Evolutionary conservation across 495 filamentous ascomycete species (phyloP), one percentile per base, ranked within the genome.

Genomic region (Lophiotrema nucula): DNA sequence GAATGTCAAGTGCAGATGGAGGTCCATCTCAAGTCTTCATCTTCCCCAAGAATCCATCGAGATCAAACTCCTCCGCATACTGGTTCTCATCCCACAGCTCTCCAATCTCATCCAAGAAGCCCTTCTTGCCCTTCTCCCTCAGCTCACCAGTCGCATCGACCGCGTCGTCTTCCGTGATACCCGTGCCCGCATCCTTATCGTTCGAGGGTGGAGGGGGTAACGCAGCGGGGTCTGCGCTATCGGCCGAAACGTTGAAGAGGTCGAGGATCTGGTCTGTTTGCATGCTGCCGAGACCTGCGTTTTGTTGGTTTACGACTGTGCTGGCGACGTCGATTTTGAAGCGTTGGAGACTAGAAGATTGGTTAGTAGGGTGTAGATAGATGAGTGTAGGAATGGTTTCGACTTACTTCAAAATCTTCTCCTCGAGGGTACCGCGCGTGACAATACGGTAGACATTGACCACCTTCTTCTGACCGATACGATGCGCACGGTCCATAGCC

Each of bases 311-410:
- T 60, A 98, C 95, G 12, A 98, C 93, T 3, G 95, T 98, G 54
- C 86, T 90, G 47, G 93, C 93, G 33, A 98, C 93, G 77, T 98
- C 93, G 67, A 98, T 93, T 78, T 98, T 98, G 88, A 98, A 98
- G 53, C 95, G 88, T 84, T 98, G 93, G 47, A 98, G 86, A 66
- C 89, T 93, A 65, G 12, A 31, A 12, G 11, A 31, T 5, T 28
- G 45, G 21, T 53, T 44, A 45, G 52, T 28, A 43, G 44, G 53
- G 25, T 15, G 45, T n/a, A 37, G 13, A 33, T 28, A 31, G 2
- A 13, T n/a, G 23, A 24, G 19, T 45, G 53, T 21, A 23, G 28
- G 31, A 31, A 22, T 41, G 26, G 23, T 35, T n/a, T n/a, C 37
- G 52, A 78, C 83, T 70, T 79, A 89, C 87, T 80, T 88, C 71